These are phyloP conservation scores for Sisymbrium altissimum DNA, from an alignment of 345 rosid genomes.

Conservation along the genomic window DNA sequence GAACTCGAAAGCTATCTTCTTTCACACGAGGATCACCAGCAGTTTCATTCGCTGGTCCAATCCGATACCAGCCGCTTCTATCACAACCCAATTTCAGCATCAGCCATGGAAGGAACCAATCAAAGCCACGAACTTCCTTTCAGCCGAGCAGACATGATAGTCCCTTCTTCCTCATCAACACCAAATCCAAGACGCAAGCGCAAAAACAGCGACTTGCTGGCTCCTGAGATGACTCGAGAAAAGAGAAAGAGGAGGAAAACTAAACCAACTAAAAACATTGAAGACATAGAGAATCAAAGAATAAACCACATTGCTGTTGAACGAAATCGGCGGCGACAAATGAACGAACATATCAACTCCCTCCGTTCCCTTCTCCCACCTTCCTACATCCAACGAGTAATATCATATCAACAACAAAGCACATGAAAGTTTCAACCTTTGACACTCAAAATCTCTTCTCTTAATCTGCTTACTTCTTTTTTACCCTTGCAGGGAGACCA, in stretches of 20 bases:
- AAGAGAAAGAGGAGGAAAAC: slow-evolving; percentile 56
- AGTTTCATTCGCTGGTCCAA: slow-evolving; percentile 45
- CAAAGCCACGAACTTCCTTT: slow-evolving; percentile 31
- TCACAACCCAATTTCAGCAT: slow-evolving; percentile 31
- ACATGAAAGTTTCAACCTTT: slow-evolving; percentile 1
- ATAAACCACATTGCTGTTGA: slow-evolving; percentile 86
- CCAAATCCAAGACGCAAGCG: slow-evolving; percentile 17
- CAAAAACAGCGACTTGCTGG: slow-evolving; percentile 6
- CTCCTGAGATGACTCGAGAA: slow-evolving; percentile 36
- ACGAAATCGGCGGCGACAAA: slow-evolving; percentile 73
- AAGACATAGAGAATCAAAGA: slow-evolving; percentile 79
- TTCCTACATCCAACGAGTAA: slow-evolving; percentile 65
- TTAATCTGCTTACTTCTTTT: not conserved
- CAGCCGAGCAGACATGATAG: slow-evolving; percentile 16
- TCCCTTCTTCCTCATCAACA: slow-evolving; percentile 30
- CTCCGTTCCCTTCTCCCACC: slow-evolving; percentile 70
- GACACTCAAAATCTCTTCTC: not conserved
- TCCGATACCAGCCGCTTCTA: slow-evolving; percentile 45
- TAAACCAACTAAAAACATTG: slow-evolving; percentile 52
- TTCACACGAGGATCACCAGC: slow-evolving; percentile 37
- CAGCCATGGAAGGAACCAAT: slow-evolving; percentile 8
- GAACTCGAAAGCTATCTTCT: slow-evolving; percentile 60
- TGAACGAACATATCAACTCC: slow-evolving; percentile 68
- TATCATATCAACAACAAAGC: not conserved
- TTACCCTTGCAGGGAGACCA: slow-evolving; percentile 60